These are phyloP conservation scores for Scorias spongiosa DNA, from an alignment of 2,329 filamentous ascomycete genomes.

Conservation along the genomic window DNA sequence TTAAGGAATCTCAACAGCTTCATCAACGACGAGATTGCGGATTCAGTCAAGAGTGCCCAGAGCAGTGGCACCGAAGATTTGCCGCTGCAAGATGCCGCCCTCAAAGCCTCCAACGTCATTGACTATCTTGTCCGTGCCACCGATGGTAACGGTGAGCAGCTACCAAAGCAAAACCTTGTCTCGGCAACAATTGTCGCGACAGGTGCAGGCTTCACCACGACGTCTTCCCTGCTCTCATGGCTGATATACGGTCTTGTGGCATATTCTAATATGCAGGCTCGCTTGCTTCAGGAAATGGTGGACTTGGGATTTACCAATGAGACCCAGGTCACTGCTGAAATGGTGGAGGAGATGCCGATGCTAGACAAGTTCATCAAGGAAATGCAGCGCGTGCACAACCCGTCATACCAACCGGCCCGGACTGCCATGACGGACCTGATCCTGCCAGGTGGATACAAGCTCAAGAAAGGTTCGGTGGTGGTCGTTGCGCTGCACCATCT, in stretches of 20 bases:
- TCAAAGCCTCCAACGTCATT: slow-evolving; percentile 15
- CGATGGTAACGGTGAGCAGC: slow-evolving; percentile 39
- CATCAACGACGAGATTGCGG: slow-evolving; percentile 25
- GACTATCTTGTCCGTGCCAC: slow-evolving; percentile 41
- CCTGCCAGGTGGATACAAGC: slow-evolving; percentile 42
- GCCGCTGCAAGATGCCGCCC: slow-evolving; percentile 23
- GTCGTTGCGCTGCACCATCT: slow-evolving; percentile 35
- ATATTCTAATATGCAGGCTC: slow-evolving; percentile 42
- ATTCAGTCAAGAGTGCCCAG: slow-evolving; percentile 24
- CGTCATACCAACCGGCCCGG: slow-evolving; percentile 45
- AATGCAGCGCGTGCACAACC: slow-evolving; percentile 43
- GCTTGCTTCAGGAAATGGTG: slow-evolving; percentile 42
- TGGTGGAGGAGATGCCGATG: slow-evolving; percentile 30
- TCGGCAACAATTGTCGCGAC: slow-evolving; percentile 35
- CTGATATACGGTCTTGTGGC: slow-evolving; percentile 37
- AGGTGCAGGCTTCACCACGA: slow-evolving; percentile 47
- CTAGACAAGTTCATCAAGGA: slow-evolving; percentile 47
- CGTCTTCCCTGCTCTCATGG: slow-evolving; percentile 43
- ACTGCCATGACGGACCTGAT: slow-evolving; percentile 41
- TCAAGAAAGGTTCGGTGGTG: slow-evolving; percentile 38
- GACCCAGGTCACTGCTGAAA: slow-evolving; percentile 22
- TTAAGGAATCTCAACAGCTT: slow-evolving; percentile 21
- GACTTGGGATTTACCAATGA: slow-evolving; percentile 22
- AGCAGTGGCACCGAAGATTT: slow-evolving; percentile 20
- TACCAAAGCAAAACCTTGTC: slow-evolving; percentile 31